A percentile compares a stretch with the other conserved stretches of the same genome.
These are phyloP conservation scores for Cyberlindnera veronae DNA, from an alignment of 805 yeast genomes.

Conservation along the genomic window DNA sequence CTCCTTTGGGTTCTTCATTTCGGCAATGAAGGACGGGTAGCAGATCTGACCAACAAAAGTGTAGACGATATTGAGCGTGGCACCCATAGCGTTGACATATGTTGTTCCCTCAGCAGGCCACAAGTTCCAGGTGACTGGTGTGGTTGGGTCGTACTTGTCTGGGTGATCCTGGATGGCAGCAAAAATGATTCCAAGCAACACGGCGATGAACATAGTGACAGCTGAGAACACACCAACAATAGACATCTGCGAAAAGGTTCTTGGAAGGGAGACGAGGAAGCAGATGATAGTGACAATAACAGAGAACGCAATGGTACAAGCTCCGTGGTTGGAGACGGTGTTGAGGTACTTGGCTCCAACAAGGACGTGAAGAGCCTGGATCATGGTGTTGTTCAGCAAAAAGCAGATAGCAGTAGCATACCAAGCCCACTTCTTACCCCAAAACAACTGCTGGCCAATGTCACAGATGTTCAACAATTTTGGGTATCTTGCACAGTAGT, in stretches of 20 bases:
- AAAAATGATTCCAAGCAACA: constrained; percentile 47
- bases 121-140: constrained; percentile 41
- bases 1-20: constrained; percentile 55
- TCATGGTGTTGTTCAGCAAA: constrained; percentile 50
- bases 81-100: constrained; percentile 51
- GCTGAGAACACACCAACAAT: constrained; percentile 51
- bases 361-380: constrained; percentile 56
- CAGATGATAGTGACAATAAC: constrained; percentile 49
- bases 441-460: constrained; percentile 54
- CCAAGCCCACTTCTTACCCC: constrained; percentile 51
- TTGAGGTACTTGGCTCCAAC: constrained; percentile 59
- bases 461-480: constrained; percentile 51
- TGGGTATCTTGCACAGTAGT: constrained; percentile 52
- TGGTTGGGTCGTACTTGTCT: constrained; percentile 33
- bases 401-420: constrained; percentile 54
- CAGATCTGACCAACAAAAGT: constrained; percentile 65
- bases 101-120: constrained; percentile 54
- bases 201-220: constrained; percentile 54
- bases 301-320: constrained; percentile 51
- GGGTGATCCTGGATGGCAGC: constrained; percentile 54
- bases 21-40: constrained; percentile 58
- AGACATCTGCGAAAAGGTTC: constrained; percentile 53
- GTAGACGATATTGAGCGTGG: constrained; percentile 55
- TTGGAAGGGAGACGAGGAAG: constrained; percentile 48
- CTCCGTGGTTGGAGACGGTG: constrained; percentile 46